Evolutionary conservation across 495 filamentous ascomycete genomes (phyloP).

Genomic region (Hypoxylon cercidicola): DNA sequence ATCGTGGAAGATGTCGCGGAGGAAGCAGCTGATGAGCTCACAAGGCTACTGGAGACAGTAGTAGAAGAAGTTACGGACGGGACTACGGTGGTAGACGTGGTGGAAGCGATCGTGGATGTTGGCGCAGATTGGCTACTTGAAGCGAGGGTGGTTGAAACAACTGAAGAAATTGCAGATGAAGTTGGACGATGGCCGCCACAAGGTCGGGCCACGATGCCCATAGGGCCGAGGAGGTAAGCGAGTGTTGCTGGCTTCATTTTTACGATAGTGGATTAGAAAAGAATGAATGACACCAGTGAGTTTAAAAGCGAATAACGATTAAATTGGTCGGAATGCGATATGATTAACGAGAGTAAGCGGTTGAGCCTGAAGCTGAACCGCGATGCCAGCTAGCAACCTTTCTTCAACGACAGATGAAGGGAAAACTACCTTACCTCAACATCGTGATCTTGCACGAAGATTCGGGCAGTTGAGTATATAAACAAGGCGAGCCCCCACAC

Average conservation of each 20-base stretch:
- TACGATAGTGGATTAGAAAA: neutral
- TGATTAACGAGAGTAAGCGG: slow-evolving; percentile 25
- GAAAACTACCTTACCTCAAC: neutral
- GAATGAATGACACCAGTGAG: slow-evolving; percentile 14
- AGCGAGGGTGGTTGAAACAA: neutral
- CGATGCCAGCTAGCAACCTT: slow-evolving; percentile 2
- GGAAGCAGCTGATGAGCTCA: neutral
- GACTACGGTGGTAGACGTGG: neutral
- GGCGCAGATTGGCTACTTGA: slow-evolving; percentile 6
- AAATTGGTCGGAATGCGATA: slow-evolving; percentile 6
- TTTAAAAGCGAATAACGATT: slow-evolving; percentile 4
- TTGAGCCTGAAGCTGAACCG: slow-evolving; percentile 5
- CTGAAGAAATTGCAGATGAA: slow-evolving; percentile 6
- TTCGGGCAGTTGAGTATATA: slow-evolving; percentile 8
- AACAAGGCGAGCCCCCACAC: neutral
- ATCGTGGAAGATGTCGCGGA: slow-evolving; percentile 2
- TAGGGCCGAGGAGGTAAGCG: slow-evolving; percentile 28
- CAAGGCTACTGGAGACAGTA: neutral
- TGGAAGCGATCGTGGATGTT: slow-evolving; percentile 12
- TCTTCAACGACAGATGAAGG: slow-evolving; percentile 9
- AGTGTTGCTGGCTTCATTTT: slow-evolving; percentile 36
- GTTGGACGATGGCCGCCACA: slow-evolving; percentile 29
- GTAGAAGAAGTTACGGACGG: slow-evolving; percentile 6
- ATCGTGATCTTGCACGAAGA: slow-evolving; percentile 10
- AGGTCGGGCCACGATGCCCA: slow-evolving; percentile 31